phyloP scores from a whole-genome alignment of 2,329 filamentous ascomycete species.

The Cytospora chrysosperma region DNA sequence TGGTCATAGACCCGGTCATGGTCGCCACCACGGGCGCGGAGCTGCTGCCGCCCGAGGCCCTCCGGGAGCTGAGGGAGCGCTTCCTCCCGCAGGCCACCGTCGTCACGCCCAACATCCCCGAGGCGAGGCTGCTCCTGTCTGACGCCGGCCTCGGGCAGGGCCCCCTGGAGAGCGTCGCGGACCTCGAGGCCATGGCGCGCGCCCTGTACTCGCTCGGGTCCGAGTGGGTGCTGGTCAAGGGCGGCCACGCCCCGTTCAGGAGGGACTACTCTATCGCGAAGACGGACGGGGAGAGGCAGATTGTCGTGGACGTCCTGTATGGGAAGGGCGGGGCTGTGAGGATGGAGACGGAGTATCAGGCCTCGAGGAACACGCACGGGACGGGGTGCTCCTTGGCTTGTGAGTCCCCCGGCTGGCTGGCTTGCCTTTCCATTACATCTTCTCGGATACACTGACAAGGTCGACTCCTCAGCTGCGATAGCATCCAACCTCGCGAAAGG shows the following conservation, averaged over 20 bases:
- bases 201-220: slow-evolving; percentile 68
- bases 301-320: slow-evolving; percentile 76
- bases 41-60: slow-evolving; percentile 65
- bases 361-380: slow-evolving; percentile 82
- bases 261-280: slow-evolving; percentile 59
- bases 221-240: slow-evolving; percentile 81
- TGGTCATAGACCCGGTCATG: slow-evolving; percentile 87
- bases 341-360: slow-evolving; percentile 69
- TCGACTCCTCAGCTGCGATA: slow-evolving; percentile 59
- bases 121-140: slow-evolving; percentile 65
- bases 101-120: slow-evolving; percentile 75
- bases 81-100: slow-evolving; percentile 67
- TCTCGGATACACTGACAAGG: background rate
- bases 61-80: slow-evolving; percentile 56
- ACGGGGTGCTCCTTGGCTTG: slow-evolving; percentile 93
- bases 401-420: slow-evolving; percentile 45
- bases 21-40: slow-evolving; percentile 76
- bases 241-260: slow-evolving; percentile 81
- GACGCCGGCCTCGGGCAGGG: slow-evolving; percentile 43
- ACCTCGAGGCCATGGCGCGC: slow-evolving; percentile 68
- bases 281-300: slow-evolving; percentile 55
- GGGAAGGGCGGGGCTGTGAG: slow-evolving; percentile 57
- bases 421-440: background rate
- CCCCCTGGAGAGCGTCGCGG: slow-evolving; percentile 55
- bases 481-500: slow-evolving; percentile 69